phyloP scores from a whole-genome alignment of 352 stramenopile genomes.

The Peronospora farinosa region DNA sequence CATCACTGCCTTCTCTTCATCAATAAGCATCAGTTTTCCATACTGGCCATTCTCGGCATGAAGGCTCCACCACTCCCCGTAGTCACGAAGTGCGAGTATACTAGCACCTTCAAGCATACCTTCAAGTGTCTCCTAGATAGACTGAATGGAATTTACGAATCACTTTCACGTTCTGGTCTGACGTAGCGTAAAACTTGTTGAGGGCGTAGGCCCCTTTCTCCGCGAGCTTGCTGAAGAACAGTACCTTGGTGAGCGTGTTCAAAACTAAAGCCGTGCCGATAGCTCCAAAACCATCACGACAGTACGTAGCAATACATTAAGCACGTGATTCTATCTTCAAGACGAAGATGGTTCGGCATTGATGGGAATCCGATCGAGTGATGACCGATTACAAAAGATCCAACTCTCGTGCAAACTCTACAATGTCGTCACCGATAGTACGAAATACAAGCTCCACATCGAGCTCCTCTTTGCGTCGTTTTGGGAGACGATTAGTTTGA shows the following conservation, averaged over 20 bases:
- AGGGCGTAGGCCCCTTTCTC: no score
- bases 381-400: constrained; percentile 52
- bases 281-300: constrained; percentile 55
- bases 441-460: constrained; percentile 69
- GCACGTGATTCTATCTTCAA: constrained; percentile 32
- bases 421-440: constrained; percentile 78
- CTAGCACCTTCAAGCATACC: constrained; percentile 28
- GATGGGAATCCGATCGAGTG: constrained; percentile 46
- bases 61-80: neutral
- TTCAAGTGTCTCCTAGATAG: constrained; percentile 38
- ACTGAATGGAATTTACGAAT: constrained; percentile 51
- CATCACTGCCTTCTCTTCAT: no score
- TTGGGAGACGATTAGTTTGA: neutral
- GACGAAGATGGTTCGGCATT: constrained; percentile 44
- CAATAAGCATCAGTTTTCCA: no score
- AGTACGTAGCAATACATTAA: constrained; percentile 54
- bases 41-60: no score
- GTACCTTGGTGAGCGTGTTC: no score
- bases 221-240: no score
- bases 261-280: constrained; percentile 54
- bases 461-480: neutral
- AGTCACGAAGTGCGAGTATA: constrained; percentile 68
- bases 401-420: constrained; percentile 67
- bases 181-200: constrained; percentile 35
- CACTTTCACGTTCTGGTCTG: constrained; percentile 30